A percentile compares a stretch with the other conserved stretches of the same genome.
These are phyloP conservation scores for Eutypella sp. DNA, from an alignment of 2,329 filamentous ascomycete genomes.

Conservation along the genomic window DNA sequence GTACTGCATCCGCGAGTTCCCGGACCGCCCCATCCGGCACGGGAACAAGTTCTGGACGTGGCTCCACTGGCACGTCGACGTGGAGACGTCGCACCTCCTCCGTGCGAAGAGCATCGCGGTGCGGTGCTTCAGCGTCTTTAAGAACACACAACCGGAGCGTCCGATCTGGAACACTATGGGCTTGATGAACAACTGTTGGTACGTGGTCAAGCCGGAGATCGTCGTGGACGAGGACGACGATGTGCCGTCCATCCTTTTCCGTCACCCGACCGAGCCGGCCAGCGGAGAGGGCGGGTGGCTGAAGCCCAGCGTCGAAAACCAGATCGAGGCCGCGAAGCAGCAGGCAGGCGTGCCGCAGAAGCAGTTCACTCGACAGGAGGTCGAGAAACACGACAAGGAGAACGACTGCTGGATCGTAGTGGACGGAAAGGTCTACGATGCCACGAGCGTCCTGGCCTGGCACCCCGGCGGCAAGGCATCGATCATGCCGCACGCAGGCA, in stretches of 20 bases:
- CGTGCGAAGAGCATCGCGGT: neutral
- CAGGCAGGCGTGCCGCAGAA: conserved; percentile 33
- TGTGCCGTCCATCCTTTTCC: neutral
- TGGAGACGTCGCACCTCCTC: conserved; percentile 36
- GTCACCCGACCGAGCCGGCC: conserved; percentile 13
- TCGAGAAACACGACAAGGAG: neutral
- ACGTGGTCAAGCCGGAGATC: conserved; percentile 30
- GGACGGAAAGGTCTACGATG: neutral
- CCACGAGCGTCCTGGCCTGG: neutral
- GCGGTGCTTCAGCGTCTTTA: conserved; percentile 29
- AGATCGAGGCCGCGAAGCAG: conserved; percentile 39
- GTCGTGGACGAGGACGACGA: conserved; percentile 22
- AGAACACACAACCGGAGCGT: conserved; percentile 43
- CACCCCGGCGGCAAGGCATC: neutral
- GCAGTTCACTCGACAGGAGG: neutral
- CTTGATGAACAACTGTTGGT: conserved; percentile 53
- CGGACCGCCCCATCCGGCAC: conserved; percentile 37
- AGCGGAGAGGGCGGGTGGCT: conserved; percentile 54
- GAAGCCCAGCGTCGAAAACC: conserved; percentile 40
- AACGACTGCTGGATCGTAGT: neutral
- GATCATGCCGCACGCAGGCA: neutral
- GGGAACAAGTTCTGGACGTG: conserved; percentile 51
- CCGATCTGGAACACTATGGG: conserved; percentile 44
- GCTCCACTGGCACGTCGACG: conserved; percentile 47
- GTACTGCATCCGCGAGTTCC: conserved; percentile 13